A percentile compares a stretch with the other conserved stretches of the same genome.
phyloP scores from a whole-genome alignment of 2,329 filamentous ascomycete genomes.

The Mollisiaceae sp. region DNA sequence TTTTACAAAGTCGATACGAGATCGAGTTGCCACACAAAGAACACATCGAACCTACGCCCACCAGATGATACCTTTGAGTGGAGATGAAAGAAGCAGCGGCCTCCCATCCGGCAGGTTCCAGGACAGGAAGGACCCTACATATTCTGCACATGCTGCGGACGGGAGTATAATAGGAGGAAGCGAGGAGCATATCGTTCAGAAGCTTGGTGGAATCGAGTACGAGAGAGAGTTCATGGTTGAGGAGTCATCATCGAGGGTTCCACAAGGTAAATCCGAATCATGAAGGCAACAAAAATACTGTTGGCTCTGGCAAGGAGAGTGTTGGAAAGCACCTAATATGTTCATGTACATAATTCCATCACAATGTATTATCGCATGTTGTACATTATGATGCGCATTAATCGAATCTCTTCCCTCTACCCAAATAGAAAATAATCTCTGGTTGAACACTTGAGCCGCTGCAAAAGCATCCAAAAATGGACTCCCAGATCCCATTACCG shows the following conservation, averaged over 20 bases:
- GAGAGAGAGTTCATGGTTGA: constrained; percentile 24
- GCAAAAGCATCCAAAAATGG: neutral
- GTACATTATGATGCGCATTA: neutral
- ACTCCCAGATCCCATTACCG: constrained; percentile 1
- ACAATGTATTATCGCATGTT: neutral
- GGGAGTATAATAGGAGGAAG: constrained; percentile 18
- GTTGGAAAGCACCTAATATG: neutral
- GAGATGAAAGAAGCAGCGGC: constrained; percentile 9
- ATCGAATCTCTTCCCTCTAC: neutral
- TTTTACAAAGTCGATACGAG: constrained; percentile 21
- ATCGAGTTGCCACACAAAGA: constrained; percentile 13
- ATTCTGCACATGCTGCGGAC: constrained; percentile 11
- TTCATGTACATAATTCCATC: constrained; percentile 7
- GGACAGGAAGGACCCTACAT: constrained; percentile 12
- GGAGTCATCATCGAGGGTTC: constrained; percentile 13
- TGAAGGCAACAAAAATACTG: neutral
- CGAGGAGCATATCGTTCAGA: constrained; percentile 22
- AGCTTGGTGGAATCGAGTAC: constrained; percentile 19
- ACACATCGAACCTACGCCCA: constrained; percentile 11
- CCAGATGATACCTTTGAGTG: constrained; percentile 23
- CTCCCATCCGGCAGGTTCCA: constrained; percentile 6
- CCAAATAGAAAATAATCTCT: neutral
- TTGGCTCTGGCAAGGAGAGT: neutral
- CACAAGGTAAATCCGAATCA: neutral
- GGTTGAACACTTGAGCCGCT: neutral